These are phyloP conservation scores for Coriaria nepalensis DNA, from an alignment of 306 rosid species.

Conservation along the genomic window DNA sequence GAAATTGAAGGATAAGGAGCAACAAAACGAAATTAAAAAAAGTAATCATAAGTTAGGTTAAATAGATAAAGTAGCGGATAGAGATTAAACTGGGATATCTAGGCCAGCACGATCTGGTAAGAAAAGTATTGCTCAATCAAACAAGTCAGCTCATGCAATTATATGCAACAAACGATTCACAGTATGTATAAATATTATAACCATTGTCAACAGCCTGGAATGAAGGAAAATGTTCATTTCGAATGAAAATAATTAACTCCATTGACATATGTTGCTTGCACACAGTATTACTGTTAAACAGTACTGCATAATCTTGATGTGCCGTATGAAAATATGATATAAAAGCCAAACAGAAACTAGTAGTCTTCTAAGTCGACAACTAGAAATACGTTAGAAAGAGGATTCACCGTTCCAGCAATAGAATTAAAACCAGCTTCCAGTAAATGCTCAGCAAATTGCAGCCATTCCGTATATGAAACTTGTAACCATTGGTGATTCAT, in stretches of 20 bases:
- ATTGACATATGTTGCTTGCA: too few species aligned
- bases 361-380: neutral
- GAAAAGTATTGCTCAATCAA: too few species aligned
- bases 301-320: too few species aligned
- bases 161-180: too few species aligned
- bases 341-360: neutral
- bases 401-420: slow-evolving; percentile 40
- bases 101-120: too few species aligned
- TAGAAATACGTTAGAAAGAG: neutral
- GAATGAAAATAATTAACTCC: too few species aligned
- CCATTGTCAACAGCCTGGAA: too few species aligned
- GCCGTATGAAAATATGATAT: neutral
- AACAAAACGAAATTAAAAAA: neutral
- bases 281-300: too few species aligned
- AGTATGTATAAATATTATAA: too few species aligned
- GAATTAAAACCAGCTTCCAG: slow-evolving; percentile 40
- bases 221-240: too few species aligned
- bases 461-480: slow-evolving; percentile 58
- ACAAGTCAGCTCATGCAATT: too few species aligned
- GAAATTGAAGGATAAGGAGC: neutral
- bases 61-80: neutral
- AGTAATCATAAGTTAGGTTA: neutral
- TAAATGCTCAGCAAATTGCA: slow-evolving; percentile 47
- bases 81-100: too few species aligned
- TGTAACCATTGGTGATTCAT: slow-evolving; percentile 33